Conservation (phyloP, 179 eudicot genomes). For the Camellia oleifera region DNA sequence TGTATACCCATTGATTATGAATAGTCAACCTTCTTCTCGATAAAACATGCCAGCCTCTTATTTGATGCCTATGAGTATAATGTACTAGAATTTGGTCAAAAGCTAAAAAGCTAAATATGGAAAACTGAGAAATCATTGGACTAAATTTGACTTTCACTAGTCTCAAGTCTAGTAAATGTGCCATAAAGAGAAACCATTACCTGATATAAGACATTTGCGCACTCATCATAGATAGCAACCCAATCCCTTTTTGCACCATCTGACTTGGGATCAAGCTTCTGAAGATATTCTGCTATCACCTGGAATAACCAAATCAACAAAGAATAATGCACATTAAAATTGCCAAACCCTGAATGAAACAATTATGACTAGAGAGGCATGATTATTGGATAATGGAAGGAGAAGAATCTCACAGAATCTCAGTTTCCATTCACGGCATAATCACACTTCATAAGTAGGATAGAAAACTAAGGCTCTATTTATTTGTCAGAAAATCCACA, state of each 20-base stretch:
- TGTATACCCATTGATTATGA: background rate
- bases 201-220: conserved; percentile 95
- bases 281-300: conserved; percentile 98
- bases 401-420: background rate
- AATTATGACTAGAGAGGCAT: background rate
- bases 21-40: conserved; percentile 4
- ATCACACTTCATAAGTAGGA: background rate
- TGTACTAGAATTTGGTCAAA: background rate
- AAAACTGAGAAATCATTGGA: background rate
- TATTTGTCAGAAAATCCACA: background rate
- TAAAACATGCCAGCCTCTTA: conserved; percentile 2
- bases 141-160: background rate
- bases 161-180: background rate
- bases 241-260: conserved; percentile 99
- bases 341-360: background rate
- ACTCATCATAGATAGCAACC: conserved; percentile 99
- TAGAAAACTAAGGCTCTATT: background rate
- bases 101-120: background rate
- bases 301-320: conserved; percentile 25
- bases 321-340: conserved; percentile 10
- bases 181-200: conserved; percentile 28
- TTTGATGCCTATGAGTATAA: background rate
- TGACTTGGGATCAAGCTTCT: conserved; percentile 96
- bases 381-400: background rate
- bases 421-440: background rate